phyloP scores from a whole-genome alignment of 2,329 filamentous ascomycete species.

The Massarina eburnea region DNA sequence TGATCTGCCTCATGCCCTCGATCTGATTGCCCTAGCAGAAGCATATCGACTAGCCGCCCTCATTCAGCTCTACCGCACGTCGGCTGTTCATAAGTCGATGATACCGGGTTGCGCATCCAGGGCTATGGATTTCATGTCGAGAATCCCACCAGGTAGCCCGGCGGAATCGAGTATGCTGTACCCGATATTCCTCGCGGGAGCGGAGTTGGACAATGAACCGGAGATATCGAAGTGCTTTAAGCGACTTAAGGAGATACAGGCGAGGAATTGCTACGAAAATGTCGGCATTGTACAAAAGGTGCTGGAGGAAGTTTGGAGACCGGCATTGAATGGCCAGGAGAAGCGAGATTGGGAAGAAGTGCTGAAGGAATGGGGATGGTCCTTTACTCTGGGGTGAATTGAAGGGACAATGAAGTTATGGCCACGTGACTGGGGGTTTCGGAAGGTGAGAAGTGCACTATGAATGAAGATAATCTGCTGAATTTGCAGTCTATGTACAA shows the following conservation, averaged over 20 bases:
- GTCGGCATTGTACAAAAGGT: slow-evolving; percentile 37
- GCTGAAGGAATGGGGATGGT: slow-evolving; percentile 39
- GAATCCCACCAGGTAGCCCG: slow-evolving; percentile 37
- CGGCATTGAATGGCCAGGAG: slow-evolving; percentile 28
- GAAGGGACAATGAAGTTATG: no score
- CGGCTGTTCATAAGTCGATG: slow-evolving; percentile 22
- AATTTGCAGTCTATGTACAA: no score
- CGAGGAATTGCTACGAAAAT: slow-evolving; percentile 40
- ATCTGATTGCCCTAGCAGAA: slow-evolving; percentile 39
- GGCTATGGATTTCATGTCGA: slow-evolving; percentile 37
- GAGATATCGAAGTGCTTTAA: slow-evolving; percentile 34
- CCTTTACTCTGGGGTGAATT: slow-evolving; percentile 34
- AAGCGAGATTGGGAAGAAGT: slow-evolving; percentile 40
- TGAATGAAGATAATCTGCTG: no score
- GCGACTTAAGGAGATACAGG: slow-evolving; percentile 33
- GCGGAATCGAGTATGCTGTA: slow-evolving; percentile 39
- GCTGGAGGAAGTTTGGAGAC: slow-evolving; percentile 39
- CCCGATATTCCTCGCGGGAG: slow-evolving; percentile 40
- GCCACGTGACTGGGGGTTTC: no score
- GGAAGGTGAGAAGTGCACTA: no score
- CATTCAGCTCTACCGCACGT: slow-evolving; percentile 39
- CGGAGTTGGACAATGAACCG: slow-evolving; percentile 31
- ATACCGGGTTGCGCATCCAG: slow-evolving; percentile 33
- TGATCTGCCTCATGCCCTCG: slow-evolving; percentile 34
- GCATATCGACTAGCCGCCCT: slow-evolving; percentile 37